These are phyloP conservation scores for Sporothrix luriei DNA, from an alignment of 2,329 filamentous ascomycete species.

Conservation along the genomic window DNA sequence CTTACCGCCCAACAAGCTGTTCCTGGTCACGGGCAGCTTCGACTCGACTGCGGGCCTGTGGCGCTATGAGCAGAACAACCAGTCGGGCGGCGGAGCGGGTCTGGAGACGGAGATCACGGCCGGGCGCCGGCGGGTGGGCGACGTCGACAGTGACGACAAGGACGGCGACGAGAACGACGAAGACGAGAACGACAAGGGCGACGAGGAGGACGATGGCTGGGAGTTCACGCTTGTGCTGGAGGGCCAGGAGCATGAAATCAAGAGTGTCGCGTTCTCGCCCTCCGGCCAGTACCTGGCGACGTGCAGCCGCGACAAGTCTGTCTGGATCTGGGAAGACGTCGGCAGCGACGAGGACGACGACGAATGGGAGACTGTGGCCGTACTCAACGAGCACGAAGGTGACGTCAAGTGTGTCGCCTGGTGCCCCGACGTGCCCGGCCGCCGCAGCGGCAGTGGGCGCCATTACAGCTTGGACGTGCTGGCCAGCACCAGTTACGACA, in stretches of 20 bases:
- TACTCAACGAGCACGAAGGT: slow-evolving; percentile 89
- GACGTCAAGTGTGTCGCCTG: slow-evolving; percentile 94
- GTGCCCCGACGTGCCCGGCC: slow-evolving; percentile 70
- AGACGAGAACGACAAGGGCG: slow-evolving; percentile 46
- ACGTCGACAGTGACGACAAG: slow-evolving; percentile 23
- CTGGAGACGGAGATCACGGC: slow-evolving; percentile 47
- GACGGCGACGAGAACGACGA: slow-evolving; percentile 37
- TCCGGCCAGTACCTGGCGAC: slow-evolving; percentile 81
- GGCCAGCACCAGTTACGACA: slow-evolving; percentile 91
- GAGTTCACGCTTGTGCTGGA: slow-evolving; percentile 89
- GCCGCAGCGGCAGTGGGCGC: slow-evolving; percentile 41
- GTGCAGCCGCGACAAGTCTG: slow-evolving; percentile 86
- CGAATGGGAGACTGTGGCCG: slow-evolving; percentile 95
- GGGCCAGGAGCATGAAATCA: slow-evolving; percentile 93
- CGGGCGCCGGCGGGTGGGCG: slow-evolving; percentile 32
- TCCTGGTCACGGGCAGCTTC: slow-evolving; percentile 89
- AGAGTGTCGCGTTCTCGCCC: slow-evolving; percentile 73
- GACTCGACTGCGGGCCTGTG: slow-evolving; percentile 87
- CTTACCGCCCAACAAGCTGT: slow-evolving; percentile 62
- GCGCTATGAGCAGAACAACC: slow-evolving; percentile 63
- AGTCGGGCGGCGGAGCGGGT: slow-evolving; percentile 40
- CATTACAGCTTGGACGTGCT: slow-evolving; percentile 68
- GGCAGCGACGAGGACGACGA: slow-evolving; percentile 73
- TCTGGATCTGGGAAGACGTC: slow-evolving; percentile 99
- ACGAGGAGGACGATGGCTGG: slow-evolving; percentile 78